Base-by-base conservation (phyloP, 768 basidiomycete genomes). In the Mycena latifolia region DNA sequence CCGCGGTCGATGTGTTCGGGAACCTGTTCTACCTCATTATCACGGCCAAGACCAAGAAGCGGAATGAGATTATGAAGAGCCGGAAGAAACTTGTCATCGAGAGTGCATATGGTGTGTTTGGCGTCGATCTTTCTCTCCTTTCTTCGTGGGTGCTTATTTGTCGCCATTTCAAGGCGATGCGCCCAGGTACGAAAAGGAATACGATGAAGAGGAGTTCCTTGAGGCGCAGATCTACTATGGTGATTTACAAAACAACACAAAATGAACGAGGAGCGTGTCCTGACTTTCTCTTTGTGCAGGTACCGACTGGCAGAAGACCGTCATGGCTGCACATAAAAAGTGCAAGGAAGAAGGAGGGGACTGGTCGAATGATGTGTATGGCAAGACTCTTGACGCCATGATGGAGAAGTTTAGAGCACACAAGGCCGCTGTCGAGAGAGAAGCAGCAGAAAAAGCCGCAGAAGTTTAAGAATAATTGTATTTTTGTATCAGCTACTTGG, bases 31-130 rank as follows among this genome's bases (percentile, higher is more conserved):
- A 79, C 63, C 58, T 78, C 15, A 67, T 78, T 57, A 33, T 79
- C 54, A 71, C 73, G 20, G 78, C 78, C 28, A 77, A 77, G 70
- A 75, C 76, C 29, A 66, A 57, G 67, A 74, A 66, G 62, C 69
- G 78, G 48, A 77, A 69, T 20, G 73, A 65, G 33, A 72, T 78
- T 15, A 79, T 79, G 77, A 76, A 77, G 71, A 78, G 74, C 56
- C 73, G 78, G 39, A 77, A 76, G 63, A 67, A 52, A 58, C 37
- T 77, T 10, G 63, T 29, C 4, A 27, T 69, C 12, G 69, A 70
- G 15, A 71, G 65, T 11, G 54, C 59, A 17, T 77, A 78, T 55
- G 77, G 76, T 76, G 60, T 18, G 74, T 57, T 39, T n/a, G n/a
- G n/a, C n/a, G n/a, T n/a, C n/a, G n/a, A n/a, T n/a, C n/a, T 10